Evolutionary conservation across 768 basidiomycete genomes (phyloP).

Genomic region (Boletus huronensis): DNA sequence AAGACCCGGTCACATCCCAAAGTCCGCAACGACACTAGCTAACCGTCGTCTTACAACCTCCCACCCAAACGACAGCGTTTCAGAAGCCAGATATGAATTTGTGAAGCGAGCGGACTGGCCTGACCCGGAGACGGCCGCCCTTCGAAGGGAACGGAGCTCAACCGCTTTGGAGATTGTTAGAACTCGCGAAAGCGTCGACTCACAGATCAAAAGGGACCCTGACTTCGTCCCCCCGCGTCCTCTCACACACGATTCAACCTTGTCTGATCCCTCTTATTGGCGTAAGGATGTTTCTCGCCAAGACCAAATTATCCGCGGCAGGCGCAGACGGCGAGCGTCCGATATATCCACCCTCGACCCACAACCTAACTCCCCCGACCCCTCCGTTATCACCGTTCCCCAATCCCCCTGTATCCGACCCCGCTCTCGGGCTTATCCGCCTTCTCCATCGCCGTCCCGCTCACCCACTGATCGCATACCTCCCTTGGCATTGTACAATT

Average conservation of each 20-base stretch:
- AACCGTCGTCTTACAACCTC: conserved; percentile 34
- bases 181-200: conserved; percentile 45
- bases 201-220: conserved; percentile 22
- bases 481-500: conserved; percentile 26
- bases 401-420: conserved; percentile 41
- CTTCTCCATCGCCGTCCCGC: conserved; percentile 48
- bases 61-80: conserved; percentile 50
- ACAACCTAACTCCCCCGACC: conserved; percentile 27
- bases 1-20: conserved; percentile 26
- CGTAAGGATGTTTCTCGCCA: conserved; percentile 47
- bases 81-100: conserved; percentile 71
- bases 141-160: conserved; percentile 65
- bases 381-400: conserved; percentile 26
- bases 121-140: conserved; percentile 68
- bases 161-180: conserved; percentile 54
- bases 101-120: conserved; percentile 86
- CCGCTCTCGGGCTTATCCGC: conserved; percentile 47
- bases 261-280: conserved; percentile 54
- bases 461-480: conserved; percentile 39
- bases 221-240: conserved; percentile 27
- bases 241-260: conserved; percentile 41
- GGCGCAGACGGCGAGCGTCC: conserved; percentile 53
- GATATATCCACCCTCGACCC: conserved; percentile 38
- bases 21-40: conserved; percentile 23
- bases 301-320: conserved; percentile 49